These are phyloP conservation scores for Narthecium ossifragum DNA, from an alignment of 106 monocot species.

Conservation along the genomic window DNA sequence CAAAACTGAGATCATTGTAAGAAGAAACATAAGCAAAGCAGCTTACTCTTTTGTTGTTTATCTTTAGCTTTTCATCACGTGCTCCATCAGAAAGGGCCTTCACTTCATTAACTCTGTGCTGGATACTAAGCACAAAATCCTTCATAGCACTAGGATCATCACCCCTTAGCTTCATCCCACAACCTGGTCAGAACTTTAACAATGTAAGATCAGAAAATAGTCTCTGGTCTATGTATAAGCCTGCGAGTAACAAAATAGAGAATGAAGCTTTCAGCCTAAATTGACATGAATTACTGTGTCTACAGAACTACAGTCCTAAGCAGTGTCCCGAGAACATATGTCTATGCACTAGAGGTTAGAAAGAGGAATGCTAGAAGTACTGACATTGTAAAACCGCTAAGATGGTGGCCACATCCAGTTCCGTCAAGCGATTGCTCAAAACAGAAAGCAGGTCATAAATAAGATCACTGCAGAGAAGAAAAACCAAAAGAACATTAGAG, in stretches of 20 bases:
- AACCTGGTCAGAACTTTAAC: constrained; percentile 41
- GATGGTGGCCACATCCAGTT: constrained; percentile 79
- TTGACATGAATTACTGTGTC: too few species aligned
- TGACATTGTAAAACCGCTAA: constrained; percentile 73
- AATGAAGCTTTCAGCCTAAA: too few species aligned
- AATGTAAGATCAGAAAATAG: not conserved
- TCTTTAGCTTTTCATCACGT: constrained; percentile 30
- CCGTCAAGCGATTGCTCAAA: constrained; percentile 78
- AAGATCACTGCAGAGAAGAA: constrained; percentile 63
- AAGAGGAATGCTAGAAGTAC: constrained; percentile 11
- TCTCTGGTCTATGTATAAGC: too few species aligned
- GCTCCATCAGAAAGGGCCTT: constrained; percentile 18
- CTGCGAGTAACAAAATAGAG: too few species aligned
- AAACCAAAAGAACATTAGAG: not conserved
- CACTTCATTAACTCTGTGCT: constrained; percentile 61
- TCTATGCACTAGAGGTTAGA: too few species aligned
- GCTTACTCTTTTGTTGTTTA: constrained; percentile 66
- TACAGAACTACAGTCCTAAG: too few species aligned
- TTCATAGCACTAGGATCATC: constrained; percentile 92
- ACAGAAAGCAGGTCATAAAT: constrained; percentile 77
- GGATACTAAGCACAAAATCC: constrained; percentile 69
- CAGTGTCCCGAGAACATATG: too few species aligned
- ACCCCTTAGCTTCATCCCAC: constrained; percentile 85
- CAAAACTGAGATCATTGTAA: not conserved
- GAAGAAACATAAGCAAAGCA: constrained; percentile 4